Evolutionary conservation across 73 alveolate genomes (phyloP), one percentile per base, ranked within the genome.

Genomic region (Uronychia binucleata): DNA sequence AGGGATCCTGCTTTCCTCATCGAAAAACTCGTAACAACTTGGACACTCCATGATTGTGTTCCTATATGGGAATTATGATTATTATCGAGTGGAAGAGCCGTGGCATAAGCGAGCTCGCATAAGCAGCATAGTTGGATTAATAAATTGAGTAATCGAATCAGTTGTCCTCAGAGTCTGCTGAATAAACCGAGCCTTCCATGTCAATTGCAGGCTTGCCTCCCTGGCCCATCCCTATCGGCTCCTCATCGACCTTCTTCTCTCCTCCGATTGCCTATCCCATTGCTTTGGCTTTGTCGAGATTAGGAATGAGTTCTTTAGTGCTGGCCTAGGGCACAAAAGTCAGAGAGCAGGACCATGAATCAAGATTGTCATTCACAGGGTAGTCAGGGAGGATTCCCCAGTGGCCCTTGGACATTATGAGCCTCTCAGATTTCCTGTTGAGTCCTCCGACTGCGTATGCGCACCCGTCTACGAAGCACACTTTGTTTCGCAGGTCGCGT

Each of bases 381-480:
- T 86, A 93, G 77, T 90, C 94, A 80, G 81, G 84, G 30, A 90
- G 78, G 32, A 81, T 81, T 35, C 30, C 60, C 94, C 95, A 93
- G 28, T 33, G 30, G 26, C 77, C 79, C 75, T 83, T 86, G 11
- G 35, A 46, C 25, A 87, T 35, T 31, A 67, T 83, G 29, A 90
- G 34, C 78, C 46, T 90, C 60, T 95, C 93, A 35, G 96, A 95
- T 87, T 93, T 93, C 77, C 88, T 57, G 77, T 90, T 93, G 28
- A 93, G 84, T 0, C 98, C 98, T 0, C 98, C 98, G 33, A 93
- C 95, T 0, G 97, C 97, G 81, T 79, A 93, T 32, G 96, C 94
- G 31, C 82, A 29, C 27, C 93, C 94, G 31, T 93, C 95, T 59
- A 57, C 58, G 74, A 79, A 90, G 11, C 92, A 92, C 1, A 95